phyloP scores from a whole-genome alignment of 2,329 filamentous ascomycete genomes.

The Mycosphaerella arachidis region DNA sequence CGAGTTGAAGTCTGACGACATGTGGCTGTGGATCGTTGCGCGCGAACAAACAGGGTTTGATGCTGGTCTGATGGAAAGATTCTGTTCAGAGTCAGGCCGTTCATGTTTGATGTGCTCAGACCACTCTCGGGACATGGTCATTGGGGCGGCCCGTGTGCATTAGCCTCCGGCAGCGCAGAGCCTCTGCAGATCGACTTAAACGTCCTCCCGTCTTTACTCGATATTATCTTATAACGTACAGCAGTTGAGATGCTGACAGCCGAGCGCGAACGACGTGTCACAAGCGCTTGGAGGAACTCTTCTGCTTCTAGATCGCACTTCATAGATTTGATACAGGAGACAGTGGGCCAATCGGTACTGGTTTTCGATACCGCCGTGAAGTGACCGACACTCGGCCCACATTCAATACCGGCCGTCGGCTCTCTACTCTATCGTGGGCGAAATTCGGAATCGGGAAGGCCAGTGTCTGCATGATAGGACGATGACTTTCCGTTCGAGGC shows the following conservation, averaged over 20 bases:
- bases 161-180: background rate
- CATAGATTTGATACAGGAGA: background rate
- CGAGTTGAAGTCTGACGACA: constrained; percentile 1
- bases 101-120: background rate
- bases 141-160: background rate
- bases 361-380: constrained; percentile 11
- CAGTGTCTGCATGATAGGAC: background rate
- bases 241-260: background rate
- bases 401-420: constrained; percentile 3
- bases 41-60: background rate
- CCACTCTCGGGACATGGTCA: background rate
- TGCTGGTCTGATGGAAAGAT: constrained; percentile 1
- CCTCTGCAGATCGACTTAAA: background rate
- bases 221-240: background rate
- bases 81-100: constrained; percentile 2
- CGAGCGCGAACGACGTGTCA: background rate
- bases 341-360: background rate
- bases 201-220: background rate
- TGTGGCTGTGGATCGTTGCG: background rate
- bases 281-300: background rate
- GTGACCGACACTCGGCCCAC: constrained; percentile 16
- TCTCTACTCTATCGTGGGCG: constrained; percentile 4
- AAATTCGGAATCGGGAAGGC: constrained; percentile 11
- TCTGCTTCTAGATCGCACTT: background rate
- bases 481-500: background rate